Conservation (phyloP, 345 rosid species). For the Excoecaria cochinchinensis region DNA sequence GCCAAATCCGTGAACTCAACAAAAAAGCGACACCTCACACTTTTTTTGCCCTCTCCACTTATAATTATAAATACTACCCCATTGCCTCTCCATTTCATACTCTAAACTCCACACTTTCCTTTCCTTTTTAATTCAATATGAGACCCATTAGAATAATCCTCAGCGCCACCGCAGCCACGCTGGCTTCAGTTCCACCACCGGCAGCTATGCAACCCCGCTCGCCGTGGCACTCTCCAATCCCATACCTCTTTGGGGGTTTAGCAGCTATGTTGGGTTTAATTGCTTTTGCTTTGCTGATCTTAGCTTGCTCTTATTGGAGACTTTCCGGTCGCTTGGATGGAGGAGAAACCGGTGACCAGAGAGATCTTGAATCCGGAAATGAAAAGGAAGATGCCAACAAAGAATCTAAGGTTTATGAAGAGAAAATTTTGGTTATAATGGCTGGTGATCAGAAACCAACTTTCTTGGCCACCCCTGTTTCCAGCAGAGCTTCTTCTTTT, state of each 20-base stretch:
- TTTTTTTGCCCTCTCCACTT: neutral
- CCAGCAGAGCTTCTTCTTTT: conserved; percentile 32
- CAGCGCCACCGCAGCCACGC: conserved; percentile 16
- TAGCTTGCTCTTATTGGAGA: conserved; percentile 95
- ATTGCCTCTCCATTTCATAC: conserved; percentile 1
- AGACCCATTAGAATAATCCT: conserved; percentile 20
- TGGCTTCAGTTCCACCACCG: conserved; percentile 23
- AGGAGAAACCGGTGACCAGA: neutral
- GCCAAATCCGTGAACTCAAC: conserved; percentile 29
- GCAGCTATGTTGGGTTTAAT: conserved; percentile 94
- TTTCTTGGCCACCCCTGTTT: conserved; percentile 31
- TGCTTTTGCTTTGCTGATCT: conserved; percentile 79
- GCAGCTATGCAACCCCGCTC: conserved; percentile 42
- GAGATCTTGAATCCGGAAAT: conserved; percentile 16
- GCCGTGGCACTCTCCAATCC: conserved; percentile 97
- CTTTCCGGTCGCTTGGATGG: conserved; percentile 47
- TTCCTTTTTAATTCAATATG: conserved; percentile 15
- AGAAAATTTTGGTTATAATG: conserved; percentile 32
- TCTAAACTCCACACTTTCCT: neutral
- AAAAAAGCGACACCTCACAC: neutral
- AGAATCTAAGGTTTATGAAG: conserved; percentile 15
- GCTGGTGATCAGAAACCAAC: conserved; percentile 32
- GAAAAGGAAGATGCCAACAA: conserved; percentile 1
- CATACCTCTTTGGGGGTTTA: conserved; percentile 88
- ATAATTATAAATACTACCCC: conserved; percentile 33